Evolutionary conservation across 345 rosid genomes (phyloP).

Genomic region (Punica granatum): DNA sequence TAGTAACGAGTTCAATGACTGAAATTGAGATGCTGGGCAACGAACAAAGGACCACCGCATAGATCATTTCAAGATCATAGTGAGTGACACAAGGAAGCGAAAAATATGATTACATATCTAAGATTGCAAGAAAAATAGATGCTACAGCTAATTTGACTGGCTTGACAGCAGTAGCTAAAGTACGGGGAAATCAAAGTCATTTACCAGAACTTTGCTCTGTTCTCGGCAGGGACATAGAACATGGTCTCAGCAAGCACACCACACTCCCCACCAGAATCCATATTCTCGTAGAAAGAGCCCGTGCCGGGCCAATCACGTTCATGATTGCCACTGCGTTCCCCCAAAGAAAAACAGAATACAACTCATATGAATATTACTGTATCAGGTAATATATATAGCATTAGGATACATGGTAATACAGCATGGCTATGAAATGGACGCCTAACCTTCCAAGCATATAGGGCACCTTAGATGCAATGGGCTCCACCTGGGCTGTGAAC

Average conservation of each 20-base stretch:
- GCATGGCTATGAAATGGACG: neutral
- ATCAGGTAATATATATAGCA: neutral
- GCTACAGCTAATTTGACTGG: neutral
- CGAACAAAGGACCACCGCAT: neutral
- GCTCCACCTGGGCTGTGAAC: slow-evolving; percentile 77
- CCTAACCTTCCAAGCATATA: slow-evolving; percentile 77
- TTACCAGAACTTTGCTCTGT: slow-evolving; percentile 65
- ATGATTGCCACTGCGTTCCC: slow-evolving; percentile 57
- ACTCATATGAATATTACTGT: neutral
- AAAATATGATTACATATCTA: neutral
- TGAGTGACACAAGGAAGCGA: neutral
- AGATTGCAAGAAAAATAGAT: neutral
- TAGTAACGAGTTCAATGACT: neutral
- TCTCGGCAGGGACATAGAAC: slow-evolving; percentile 48
- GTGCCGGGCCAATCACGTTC: slow-evolving; percentile 75
- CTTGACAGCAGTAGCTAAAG: neutral
- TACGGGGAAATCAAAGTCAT: neutral
- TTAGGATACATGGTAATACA: neutral
- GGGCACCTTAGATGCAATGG: slow-evolving; percentile 54
- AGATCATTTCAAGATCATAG: neutral
- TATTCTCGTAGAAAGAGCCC: slow-evolving; percentile 47
- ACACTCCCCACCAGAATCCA: slow-evolving; percentile 55
- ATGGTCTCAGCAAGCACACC: slow-evolving; percentile 46
- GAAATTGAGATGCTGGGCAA: neutral
- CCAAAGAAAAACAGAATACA: neutral